Evolutionary conservation across 2,329 filamentous ascomycete species (phyloP), one percentile per base, ranked within the genome.

Genomic region (Pseudogymnoascus sp.): DNA sequence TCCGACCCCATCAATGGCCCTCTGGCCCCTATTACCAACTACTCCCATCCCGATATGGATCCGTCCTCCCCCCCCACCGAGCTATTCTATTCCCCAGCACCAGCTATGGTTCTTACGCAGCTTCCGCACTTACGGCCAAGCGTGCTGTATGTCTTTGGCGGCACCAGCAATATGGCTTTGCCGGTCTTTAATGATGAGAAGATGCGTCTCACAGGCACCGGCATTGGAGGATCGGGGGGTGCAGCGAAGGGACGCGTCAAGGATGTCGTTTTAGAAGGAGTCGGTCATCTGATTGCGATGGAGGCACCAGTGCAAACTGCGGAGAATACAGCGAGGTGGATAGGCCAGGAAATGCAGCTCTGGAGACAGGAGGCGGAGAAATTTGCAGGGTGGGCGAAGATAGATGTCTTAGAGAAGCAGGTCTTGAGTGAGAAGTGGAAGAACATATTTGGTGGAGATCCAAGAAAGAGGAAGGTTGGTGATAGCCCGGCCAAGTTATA

Each of bases 281-380:
- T 79, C 5, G 90, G 92, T 0, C 92, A 97, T 72, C 72, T 96
- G 39, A 82, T 96, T 26, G 87, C 92, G 0, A 89, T 96, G 82
- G 91, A 96, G 72, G 80, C 82, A 37, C 88, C 89, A 0, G 75
- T 68, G 2, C 77, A 82, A 67, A 88, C 85, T 63, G 92, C 90
- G 1, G 75, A 80, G 61, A 72, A 80, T 15, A 79, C 81, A 0
- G 80, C 79, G 0, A 68, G 70, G 23, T 89, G 84, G 77, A 71
- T 89, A 60, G 76, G 71, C 0, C 67, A 68, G n/a, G 83, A 87
- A 69, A 64, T 88, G 63, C 69, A 73, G 39, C 71, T 75, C 26
- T 88, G 84, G 82, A 74, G 76, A 63, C 71, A 67, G 2, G 80
- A 86, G 66, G 79, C 86, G 71, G 72, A 72, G 28, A 75, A 74